Base-by-base conservation (phyloP, 805 yeast species). In the Saturnispora hagleri region DNA sequence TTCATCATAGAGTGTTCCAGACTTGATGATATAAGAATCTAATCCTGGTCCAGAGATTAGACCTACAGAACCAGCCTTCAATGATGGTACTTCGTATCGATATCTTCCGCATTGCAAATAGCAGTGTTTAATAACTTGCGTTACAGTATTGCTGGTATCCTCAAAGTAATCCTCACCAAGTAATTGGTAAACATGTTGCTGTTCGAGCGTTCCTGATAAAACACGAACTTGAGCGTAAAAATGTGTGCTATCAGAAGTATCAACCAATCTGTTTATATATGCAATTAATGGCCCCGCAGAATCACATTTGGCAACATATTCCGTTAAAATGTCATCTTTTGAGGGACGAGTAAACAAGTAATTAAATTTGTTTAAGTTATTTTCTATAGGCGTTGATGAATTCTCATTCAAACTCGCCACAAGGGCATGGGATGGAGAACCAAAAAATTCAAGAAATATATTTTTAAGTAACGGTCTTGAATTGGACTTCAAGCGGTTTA, bases 81-180 rank as follows among this genome's bases (percentile, higher is more conserved):
- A 38, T 31, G 49, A 50, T 4, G 75, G 69, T 0, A 85, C 73
- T 0, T 79, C 74, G 2, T 82, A 66, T 31, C 74, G 75, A 62
- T 87, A 89, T 56, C 96, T 73, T 0, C 90, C 90, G 46, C 88
- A 82, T 43, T 86, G 74, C 0, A 89, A 55, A 58, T 68, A 75
- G 4, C 82, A 62, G 31, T 68, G 72, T 17, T 66, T 69, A 2
- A 80, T 58, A 5, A 64, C 66, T 50, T 73, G 77, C 8, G 51
- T 51, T 41, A 71, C 74, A 8, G 27, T n/a, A 20, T 47, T 47
- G 18, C 12, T n/a, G 52, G 67, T 62, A 51, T 82, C 88, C 42
- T 82, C 86, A 4, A 69, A 58, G 53, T 65, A 80, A 24, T 70
- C 68, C 49, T 79, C 83, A 2, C 86, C 89, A 1, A 85, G 58